These are phyloP conservation scores for Globisporangium paddicum DNA, from an alignment of 352 stramenopile species.

Conservation along the genomic window DNA sequence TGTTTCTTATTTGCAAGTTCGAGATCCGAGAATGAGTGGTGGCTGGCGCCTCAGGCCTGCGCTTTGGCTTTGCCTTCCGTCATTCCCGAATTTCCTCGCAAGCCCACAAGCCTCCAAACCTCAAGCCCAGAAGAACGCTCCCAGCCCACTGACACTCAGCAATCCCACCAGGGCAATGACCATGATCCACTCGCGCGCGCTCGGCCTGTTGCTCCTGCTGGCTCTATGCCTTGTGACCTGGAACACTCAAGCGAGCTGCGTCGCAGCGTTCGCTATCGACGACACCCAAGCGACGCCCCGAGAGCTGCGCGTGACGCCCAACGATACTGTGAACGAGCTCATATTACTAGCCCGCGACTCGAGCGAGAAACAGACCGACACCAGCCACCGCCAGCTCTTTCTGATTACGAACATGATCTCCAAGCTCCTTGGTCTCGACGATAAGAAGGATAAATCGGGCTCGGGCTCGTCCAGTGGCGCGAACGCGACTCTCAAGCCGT, in stretches of 20 bases:
- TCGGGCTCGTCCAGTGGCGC: neutral
- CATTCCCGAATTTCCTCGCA: neutral
- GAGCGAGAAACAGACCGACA: neutral
- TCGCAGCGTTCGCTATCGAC: neutral
- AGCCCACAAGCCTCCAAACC: neutral
- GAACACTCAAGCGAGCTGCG: neutral
- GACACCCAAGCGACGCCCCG: neutral
- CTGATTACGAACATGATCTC: slow-evolving; percentile 1
- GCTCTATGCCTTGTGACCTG: neutral
- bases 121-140: neutral
- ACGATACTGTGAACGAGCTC: neutral
- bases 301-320: neutral
- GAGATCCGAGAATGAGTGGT: neutral
- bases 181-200: neutral
- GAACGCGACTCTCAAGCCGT: neutral
- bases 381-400: neutral
- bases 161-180: neutral
- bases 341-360: neutral
- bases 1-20: neutral
- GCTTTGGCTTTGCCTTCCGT: neutral
- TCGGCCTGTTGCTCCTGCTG: neutral
- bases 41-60: neutral
- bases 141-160: neutral
- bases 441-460: neutral
- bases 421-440: neutral